Percentiles rank a stretch among this genome's conserved stretches.
phyloP scores from a whole-genome alignment of 78 protist genomes.

The Dictyostelium firmibasis region DNA sequence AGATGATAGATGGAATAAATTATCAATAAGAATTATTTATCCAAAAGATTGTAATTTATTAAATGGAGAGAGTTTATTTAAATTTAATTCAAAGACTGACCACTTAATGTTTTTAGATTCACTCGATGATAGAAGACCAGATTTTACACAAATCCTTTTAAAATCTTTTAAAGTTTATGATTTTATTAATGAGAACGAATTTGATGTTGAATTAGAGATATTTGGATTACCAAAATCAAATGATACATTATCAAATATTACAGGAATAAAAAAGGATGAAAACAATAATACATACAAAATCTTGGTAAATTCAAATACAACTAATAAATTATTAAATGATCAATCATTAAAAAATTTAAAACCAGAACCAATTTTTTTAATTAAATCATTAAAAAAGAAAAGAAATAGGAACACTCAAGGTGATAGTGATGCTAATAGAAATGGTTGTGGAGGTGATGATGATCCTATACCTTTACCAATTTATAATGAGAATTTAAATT shows the following conservation, averaged over 20 bases:
- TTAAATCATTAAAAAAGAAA: background rate
- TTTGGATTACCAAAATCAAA: background rate
- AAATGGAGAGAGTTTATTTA: background rate
- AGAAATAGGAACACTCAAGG: too few relatives aligned
- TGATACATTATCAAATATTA: background rate
- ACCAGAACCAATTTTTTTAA: background rate
- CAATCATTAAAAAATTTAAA: too few relatives aligned
- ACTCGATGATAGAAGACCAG: background rate
- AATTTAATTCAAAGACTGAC: background rate
- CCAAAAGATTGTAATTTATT: background rate
- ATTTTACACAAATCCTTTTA: background rate
- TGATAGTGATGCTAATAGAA: too few relatives aligned
- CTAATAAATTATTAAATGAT: background rate
- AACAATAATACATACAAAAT: background rate
- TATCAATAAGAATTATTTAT: background rate
- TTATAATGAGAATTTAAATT: background rate
- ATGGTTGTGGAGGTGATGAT: too few relatives aligned
- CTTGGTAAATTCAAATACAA: background rate
- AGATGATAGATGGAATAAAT: background rate
- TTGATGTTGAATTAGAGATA: background rate
- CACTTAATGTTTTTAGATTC: background rate
- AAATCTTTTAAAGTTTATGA: background rate
- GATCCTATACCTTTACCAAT: background rate
- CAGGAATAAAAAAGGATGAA: background rate
- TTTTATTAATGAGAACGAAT: background rate